Percentiles rank a stretch among this genome's conserved stretches.
These are phyloP conservation scores for Limnanthes douglasii DNA, from an alignment of 345 rosid species.

Conservation along the genomic window DNA sequence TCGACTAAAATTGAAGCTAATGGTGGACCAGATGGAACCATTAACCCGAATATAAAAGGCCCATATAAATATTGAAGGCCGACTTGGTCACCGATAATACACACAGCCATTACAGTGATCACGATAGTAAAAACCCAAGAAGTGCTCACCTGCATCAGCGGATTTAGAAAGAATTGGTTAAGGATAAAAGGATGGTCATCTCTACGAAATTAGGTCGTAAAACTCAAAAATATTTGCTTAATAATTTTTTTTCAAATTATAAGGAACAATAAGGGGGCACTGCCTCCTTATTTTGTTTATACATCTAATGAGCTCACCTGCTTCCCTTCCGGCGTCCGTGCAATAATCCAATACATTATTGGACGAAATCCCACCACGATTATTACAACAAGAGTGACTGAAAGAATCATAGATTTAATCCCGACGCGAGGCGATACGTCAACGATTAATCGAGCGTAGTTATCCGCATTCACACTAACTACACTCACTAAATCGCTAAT, in stretches of 20 bases:
- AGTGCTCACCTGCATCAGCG: too few species aligned
- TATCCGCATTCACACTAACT: background rate
- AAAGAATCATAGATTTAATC: background rate
- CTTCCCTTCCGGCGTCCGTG: slow-evolving; percentile 11
- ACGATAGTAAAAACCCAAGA: background rate
- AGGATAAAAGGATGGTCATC: too few species aligned
- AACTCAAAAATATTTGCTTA: too few species aligned
- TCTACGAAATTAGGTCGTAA: too few species aligned
- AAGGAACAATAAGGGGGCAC: too few species aligned
- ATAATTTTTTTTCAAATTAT: too few species aligned
- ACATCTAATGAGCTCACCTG: too few species aligned
- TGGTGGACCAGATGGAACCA: slow-evolving; percentile 15
- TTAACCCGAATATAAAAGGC: slow-evolving; percentile 14
- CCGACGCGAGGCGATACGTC: background rate
- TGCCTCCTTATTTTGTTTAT: too few species aligned
- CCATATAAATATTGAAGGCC: slow-evolving; percentile 8
- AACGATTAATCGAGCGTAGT: fast-evolving
- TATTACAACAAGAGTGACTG: background rate
- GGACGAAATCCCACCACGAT: background rate
- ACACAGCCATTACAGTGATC: background rate
- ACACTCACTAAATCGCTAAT: slow-evolving; percentile 5
- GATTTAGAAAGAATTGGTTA: too few species aligned
- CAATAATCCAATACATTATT: slow-evolving; percentile 9
- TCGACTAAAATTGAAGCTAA: slow-evolving; percentile 8
- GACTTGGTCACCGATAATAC: slow-evolving; percentile 5